Conservation (phyloP, 2,329 filamentous ascomycete species). For the Beauveria pseudobassiana region DNA sequence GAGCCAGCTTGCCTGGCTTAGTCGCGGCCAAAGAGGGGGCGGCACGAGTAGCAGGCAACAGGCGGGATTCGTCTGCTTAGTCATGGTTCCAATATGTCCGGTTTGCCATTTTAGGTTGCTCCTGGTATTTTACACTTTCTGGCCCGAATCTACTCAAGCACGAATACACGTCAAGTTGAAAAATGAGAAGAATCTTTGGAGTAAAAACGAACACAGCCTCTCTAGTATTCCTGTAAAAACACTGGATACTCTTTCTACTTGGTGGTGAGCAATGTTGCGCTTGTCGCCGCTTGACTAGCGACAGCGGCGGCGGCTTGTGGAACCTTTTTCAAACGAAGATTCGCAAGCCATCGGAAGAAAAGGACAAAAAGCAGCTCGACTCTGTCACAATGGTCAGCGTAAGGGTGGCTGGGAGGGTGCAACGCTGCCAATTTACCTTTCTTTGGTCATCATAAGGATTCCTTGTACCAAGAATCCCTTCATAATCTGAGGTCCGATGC, state of each 20-base stretch:
- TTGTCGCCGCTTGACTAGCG: slow-evolving; percentile 26
- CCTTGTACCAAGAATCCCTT: slow-evolving; percentile 94
- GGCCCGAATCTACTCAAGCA: no score
- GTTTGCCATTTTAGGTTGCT: no score
- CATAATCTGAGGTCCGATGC: slow-evolving; percentile 85
- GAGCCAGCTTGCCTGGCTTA: no score
- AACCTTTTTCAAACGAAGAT: slow-evolving; percentile 61
- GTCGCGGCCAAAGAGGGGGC: no score
- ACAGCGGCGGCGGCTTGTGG: slow-evolving; percentile 58
- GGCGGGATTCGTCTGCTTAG: no score
- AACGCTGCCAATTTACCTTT: slow-evolving; percentile 52
- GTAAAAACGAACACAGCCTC: neutral
- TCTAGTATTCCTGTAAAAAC: neutral
- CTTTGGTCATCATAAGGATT: slow-evolving; percentile 98
- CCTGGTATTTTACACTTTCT: no score
- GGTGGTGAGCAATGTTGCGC: slow-evolving; percentile 1
- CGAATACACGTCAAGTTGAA: neutral
- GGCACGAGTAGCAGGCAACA: no score
- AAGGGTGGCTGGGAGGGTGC: neutral
- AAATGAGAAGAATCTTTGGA: neutral
- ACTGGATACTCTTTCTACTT: neutral
- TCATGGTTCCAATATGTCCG: no score
- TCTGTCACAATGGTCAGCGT: slow-evolving; percentile 33
- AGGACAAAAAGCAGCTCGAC: slow-evolving; percentile 85
- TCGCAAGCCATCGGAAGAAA: slow-evolving; percentile 73